Evolutionary conservation across 805 yeast species (phyloP), one percentile per base, ranked within the genome.

Genomic region (Lipomyces japonicus): DNA sequence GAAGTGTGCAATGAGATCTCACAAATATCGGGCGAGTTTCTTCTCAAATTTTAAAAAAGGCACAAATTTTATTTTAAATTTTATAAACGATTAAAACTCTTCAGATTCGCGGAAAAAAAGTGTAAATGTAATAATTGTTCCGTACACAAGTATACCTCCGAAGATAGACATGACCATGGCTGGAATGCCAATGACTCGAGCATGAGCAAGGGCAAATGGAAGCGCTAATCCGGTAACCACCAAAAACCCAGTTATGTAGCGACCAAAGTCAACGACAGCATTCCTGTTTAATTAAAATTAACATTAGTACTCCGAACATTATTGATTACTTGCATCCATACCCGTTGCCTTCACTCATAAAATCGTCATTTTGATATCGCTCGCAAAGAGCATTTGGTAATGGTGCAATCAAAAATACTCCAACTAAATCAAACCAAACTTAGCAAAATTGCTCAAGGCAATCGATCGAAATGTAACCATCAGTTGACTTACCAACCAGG

Each of bases 111-210:
- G 44, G 73, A 91, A 91, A 63, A 86, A 87, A 64, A 82, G 73
- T 3, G 86, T 81, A 65, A 91, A 91, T 5, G 86, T 79, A 43
- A 86, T 84, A 28, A 91, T 88, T 4, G 96, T 84, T 4, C 82
- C 77, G 68, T 85, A 90, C 40, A 91, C 86, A 53, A 90, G 75
- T 18, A 75, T 55, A n/a, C 97, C 97, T 14, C 97, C 98, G 10
- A 74, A 49, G 28, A 86, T 76, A 41, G 95, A 84, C 81, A 91
- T 81, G 18, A 78, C 59, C 68, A 81, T 78, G 19, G 96, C 95
- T 4, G 80, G 70, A 16, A 74, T 66, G n/a, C 82, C 78, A 53
- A 91, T 79, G 39, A 88, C 72, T 53, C 77, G 78, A 42, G 86
- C 80, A 68, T 91, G 96, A 55, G 82, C 81, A 39, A 88, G 77